Base-by-base conservation (phyloP, 768 basidiomycete genomes). In the Boletus reticuloceps region DNA sequence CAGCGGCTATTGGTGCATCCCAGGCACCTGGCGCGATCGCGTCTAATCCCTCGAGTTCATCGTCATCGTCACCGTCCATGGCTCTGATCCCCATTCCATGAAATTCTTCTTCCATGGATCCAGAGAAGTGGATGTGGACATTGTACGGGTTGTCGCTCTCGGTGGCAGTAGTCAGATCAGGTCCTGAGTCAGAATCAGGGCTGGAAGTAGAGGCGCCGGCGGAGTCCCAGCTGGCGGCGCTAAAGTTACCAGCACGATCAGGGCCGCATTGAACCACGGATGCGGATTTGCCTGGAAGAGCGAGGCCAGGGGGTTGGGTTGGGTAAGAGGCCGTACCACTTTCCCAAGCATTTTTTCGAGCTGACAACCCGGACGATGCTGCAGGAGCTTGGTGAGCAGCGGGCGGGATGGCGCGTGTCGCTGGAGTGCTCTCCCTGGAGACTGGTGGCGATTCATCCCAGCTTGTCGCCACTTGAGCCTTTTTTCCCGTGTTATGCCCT, bases 61-160 rank as follows among this genome's bases (percentile, higher is more conserved):
- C 54, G 5, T 48, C 58, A 2, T 37, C 52, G 4, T 61, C 59
- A 0, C 59, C 58, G 3, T 60, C 63, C 2, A 54, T 16, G 10
- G 55, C 43, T 32, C 48, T 53, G 57, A 70, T 62, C 1, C 56
- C 32, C 51, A 66, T 48, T 17, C 66, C 62, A 37, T 72, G 64
- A 36, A 70, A 66, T 17, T 68, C 70, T 50, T 64, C 62, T 27
- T 70, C 69, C 59, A 70, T 64, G 5, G 58, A 58, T 19, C 63
- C 70, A 5, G 62, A 63, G 38, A 66, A 64, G n/a, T 60, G 46
- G 40, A 72, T 50, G 36, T 55, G 59, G 39, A 62, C 51, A 6
- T 27, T 53, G 46, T 58, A 53, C 5, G 64, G 68, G 29, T 72
- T 56, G 42, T 71, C 64, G 11, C 64, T 60, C 19, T 62, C 64